Evolutionary conservation across 441 rosid species (phyloP).

Genomic region (Rhodomyrtus psidioides): DNA sequence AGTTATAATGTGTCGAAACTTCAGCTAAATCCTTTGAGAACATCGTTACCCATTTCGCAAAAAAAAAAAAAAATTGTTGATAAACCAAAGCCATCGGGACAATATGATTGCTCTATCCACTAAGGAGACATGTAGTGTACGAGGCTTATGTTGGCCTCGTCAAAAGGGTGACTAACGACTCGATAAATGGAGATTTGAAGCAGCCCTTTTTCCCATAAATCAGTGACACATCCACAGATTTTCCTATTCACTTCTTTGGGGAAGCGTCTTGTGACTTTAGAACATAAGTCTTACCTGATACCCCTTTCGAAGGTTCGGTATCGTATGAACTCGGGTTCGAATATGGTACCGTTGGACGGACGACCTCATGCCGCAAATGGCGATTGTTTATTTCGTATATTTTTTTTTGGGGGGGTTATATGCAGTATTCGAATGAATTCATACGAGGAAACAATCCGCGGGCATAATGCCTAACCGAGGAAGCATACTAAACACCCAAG

Average conservation of each 20-base stretch:
- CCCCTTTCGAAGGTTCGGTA: not conserved
- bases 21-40: not conserved
- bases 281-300: not conserved
- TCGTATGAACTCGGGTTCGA: not conserved
- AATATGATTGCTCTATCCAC: not conserved
- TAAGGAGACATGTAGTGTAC: not conserved
- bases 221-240: not conserved
- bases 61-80: not conserved
- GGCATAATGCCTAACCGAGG: not conserved
- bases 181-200: not conserved
- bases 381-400: fast-evolving
- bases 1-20: not conserved
- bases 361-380: no score
- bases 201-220: not conserved
- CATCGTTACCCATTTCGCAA: not conserved
- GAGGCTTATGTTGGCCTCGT: not conserved
- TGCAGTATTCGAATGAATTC: not conserved
- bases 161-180: no score
- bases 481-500: not conserved
- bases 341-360: not conserved
- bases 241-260: not conserved
- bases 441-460: not conserved
- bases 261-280: not conserved
- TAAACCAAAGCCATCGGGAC: not conserved
- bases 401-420: not conserved